phyloP scores from a whole-genome alignment of 495 filamentous ascomycete species.

The Cercophora newfieldiana region DNA sequence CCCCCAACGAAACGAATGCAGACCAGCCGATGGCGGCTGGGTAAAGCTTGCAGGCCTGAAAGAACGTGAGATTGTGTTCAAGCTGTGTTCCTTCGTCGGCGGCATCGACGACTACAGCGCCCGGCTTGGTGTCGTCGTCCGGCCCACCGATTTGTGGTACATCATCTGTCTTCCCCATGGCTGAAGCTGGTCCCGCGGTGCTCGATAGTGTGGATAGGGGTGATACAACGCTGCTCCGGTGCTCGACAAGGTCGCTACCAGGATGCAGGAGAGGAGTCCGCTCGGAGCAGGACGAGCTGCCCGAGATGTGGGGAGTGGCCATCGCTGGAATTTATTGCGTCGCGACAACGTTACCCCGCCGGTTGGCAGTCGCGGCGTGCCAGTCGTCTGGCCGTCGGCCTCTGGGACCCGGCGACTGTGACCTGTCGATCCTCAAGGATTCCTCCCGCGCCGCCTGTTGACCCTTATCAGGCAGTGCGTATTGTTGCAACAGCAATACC shows the following conservation, averaged over 20 bases:
- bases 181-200: not conserved
- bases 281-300: slow-evolving; percentile 12
- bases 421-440: no score
- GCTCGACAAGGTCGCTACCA: not conserved
- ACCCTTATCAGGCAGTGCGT: no score
- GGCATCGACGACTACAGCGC: slow-evolving; percentile 15
- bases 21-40: slow-evolving; percentile 47
- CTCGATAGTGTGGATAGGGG: not conserved
- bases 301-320: not conserved
- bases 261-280: slow-evolving; percentile 7
- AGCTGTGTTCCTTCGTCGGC: slow-evolving; percentile 34
- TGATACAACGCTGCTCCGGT: not conserved
- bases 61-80: slow-evolving; percentile 38
- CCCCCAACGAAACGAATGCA: slow-evolving; percentile 43
- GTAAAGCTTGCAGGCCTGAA: slow-evolving; percentile 38
- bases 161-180: not conserved
- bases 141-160: not conserved
- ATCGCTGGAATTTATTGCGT: not conserved
- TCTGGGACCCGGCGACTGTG: not conserved
- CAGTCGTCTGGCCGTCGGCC: not conserved
- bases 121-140: slow-evolving; percentile 22
- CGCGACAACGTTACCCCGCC: not conserved
- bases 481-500: no score
- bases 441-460: no score
- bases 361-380: not conserved